Evolutionary conservation across 495 filamentous ascomycete species (phyloP).

Genomic region (Parachaetomium inaequale): DNA sequence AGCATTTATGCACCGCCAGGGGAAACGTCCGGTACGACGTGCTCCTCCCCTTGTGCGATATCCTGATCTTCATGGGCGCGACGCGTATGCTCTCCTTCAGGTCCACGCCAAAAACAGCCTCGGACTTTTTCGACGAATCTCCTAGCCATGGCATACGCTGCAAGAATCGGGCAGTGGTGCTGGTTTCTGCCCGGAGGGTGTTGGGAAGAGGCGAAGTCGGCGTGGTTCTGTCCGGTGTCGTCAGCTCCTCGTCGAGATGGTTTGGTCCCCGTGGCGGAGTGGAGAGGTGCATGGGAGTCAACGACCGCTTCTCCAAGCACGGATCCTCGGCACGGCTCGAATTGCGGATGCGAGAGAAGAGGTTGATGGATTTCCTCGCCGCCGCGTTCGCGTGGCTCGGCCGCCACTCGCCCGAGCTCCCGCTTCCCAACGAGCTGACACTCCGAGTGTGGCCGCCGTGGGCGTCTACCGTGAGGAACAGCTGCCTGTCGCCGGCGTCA

Average conservation of each 20-base stretch:
- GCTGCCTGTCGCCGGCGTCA: not conserved
- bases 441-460: not conserved
- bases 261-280: not conserved
- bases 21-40: conserved; percentile 29
- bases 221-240: not conserved
- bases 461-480: not conserved
- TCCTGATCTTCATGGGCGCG: conserved; percentile 29
- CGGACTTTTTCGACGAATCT: conserved; percentile 8
- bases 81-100: conserved; percentile 26
- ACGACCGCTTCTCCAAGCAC: conserved; percentile 21
- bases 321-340: conserved; percentile 11
- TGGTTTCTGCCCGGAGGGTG: not conserved
- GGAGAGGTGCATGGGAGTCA: conserved; percentile 22
- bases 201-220: not conserved
- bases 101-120: conserved; percentile 26
- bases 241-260: not conserved
- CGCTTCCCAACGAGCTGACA: conserved; percentile 17
- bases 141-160: conserved; percentile 18
- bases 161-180: conserved; percentile 8
- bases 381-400: not conserved
- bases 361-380: conserved; percentile 1
- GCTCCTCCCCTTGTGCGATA: conserved; percentile 29
- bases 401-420: conserved; percentile 20
- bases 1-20: conserved; percentile 30
- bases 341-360: conserved; percentile 22